Percentiles rank a stretch among this genome's conserved stretches.
phyloP scores from a whole-genome alignment of 1,139 yeast species.

The Geotrichum restrictum region DNA sequence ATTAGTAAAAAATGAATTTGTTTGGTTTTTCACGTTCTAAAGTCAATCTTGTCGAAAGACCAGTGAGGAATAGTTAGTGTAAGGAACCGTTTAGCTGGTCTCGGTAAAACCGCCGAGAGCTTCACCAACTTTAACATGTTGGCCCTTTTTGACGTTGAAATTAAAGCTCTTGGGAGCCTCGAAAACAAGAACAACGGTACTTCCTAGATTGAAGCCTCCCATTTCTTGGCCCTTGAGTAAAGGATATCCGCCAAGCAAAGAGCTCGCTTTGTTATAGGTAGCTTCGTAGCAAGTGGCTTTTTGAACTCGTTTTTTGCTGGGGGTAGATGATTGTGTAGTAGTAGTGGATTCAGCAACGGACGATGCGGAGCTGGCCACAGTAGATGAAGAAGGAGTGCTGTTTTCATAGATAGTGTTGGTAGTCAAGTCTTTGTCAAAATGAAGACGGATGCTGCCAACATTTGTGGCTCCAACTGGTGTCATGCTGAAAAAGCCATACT shows the following conservation, averaged over 20 bases:
- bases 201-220: conserved; percentile 95
- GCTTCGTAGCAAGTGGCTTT: conserved; percentile 93
- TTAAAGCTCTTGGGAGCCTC: conserved; percentile 83
- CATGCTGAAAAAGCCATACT: conserved; percentile 95
- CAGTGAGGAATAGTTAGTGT: not conserved
- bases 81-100: not conserved
- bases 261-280: conserved; percentile 76
- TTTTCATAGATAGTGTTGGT: conserved; percentile 73
- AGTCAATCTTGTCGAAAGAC: no score
- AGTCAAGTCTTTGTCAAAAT: conserved; percentile 84
- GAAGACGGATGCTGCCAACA: conserved; percentile 89
- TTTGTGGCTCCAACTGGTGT: conserved; percentile 99
- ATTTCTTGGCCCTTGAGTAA: conserved; percentile 87
- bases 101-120: conserved; percentile 50
- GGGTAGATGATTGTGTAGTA: conserved; percentile 16
- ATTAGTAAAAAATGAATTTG: not conserved
- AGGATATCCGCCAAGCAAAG: conserved; percentile 82
- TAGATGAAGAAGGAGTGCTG: conserved; percentile 14
- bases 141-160: conserved; percentile 67
- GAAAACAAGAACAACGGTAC: conserved; percentile 91
- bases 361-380: conserved; percentile 9
- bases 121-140: conserved; percentile 82
- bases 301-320: conserved; percentile 39
- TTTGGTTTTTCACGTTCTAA: not conserved
- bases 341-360: conserved; percentile 10